Evolutionary conservation across 2,329 filamentous ascomycete species (phyloP).

Genomic region (Pyrenochaeta sp.): DNA sequence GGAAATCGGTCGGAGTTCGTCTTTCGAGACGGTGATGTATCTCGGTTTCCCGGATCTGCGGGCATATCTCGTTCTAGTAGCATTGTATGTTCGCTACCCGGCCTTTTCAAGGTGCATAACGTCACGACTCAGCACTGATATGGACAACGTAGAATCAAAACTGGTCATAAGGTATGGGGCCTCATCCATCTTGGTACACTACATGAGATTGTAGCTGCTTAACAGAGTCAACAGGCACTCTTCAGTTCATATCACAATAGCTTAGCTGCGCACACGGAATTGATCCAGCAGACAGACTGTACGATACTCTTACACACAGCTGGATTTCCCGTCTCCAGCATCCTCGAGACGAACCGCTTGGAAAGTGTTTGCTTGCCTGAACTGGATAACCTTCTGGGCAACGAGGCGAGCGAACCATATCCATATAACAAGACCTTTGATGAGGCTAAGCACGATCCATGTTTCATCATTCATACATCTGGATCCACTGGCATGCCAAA

Average conservation of each 20-base stretch:
- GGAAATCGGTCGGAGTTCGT: slow-evolving; percentile 39
- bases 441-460: slow-evolving; percentile 41
- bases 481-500: slow-evolving; percentile 51
- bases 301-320: slow-evolving; percentile 35
- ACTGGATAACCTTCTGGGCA: slow-evolving; percentile 32
- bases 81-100: slow-evolving; percentile 34
- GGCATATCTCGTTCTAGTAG: slow-evolving; percentile 51
- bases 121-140: not conserved
- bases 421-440: slow-evolving; percentile 38
- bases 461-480: slow-evolving; percentile 49
- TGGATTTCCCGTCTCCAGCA: slow-evolving; percentile 30
- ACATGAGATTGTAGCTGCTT: not conserved
- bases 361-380: slow-evolving; percentile 36
- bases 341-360: slow-evolving; percentile 34
- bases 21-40: slow-evolving; percentile 39
- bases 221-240: slow-evolving; percentile 22
- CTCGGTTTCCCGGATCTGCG: slow-evolving; percentile 48
- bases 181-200: not conserved
- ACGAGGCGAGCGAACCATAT: slow-evolving; percentile 21
- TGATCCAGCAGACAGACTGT: slow-evolving; percentile 37
- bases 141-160: slow-evolving; percentile 46
- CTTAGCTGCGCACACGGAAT: slow-evolving; percentile 33
- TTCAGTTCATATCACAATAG: slow-evolving; percentile 40
- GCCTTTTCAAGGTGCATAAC: not conserved
- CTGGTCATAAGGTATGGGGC: slow-evolving; percentile 49